A percentile compares a stretch with the other conserved stretches of the same genome.
These are phyloP conservation scores for Ascocoryne sarcoides DNA, from an alignment of 2,329 filamentous ascomycete genomes.

Conservation along the genomic window DNA sequence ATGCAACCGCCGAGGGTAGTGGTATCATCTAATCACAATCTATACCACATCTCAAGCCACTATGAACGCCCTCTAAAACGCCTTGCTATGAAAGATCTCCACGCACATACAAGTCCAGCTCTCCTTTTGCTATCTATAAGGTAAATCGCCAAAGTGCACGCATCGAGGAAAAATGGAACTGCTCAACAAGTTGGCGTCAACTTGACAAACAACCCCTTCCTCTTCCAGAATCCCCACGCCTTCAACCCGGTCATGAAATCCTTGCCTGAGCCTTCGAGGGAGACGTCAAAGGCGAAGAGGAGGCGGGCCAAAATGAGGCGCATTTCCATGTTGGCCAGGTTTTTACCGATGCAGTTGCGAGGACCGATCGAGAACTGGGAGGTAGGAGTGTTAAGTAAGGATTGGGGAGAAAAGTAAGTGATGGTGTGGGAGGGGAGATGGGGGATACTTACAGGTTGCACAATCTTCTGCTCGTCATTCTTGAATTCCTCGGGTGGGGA, in stretches of 20 bases:
- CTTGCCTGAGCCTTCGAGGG: not conserved
- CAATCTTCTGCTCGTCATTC: slow-evolving; percentile 26
- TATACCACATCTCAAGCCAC: no score
- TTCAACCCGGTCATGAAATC: not conserved
- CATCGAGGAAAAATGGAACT: no score
- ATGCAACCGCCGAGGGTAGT: no score
- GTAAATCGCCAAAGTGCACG: no score
- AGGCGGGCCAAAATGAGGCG: not conserved
- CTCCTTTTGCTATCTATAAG: no score
- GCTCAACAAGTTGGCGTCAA: no score
- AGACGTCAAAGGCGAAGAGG: not conserved
- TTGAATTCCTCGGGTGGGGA: slow-evolving; percentile 14
- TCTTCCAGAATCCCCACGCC: not conserved
- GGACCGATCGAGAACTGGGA: slow-evolving; percentile 24
- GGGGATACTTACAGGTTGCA: slow-evolving; percentile 19
- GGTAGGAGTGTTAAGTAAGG: not conserved
- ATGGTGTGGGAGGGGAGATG: not conserved
- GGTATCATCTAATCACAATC: no score
- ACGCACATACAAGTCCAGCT: no score
- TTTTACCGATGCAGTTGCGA: slow-evolving; percentile 24
- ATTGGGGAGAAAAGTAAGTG: not conserved
- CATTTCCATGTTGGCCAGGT: slow-evolving; percentile 1
- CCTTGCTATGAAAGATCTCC: no score
- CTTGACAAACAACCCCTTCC: not conserved
- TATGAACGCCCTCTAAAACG: no score